Base-by-base conservation (phyloP, 1,284 basidiomycete genomes). In the Singerocomus inundabilis region DNA sequence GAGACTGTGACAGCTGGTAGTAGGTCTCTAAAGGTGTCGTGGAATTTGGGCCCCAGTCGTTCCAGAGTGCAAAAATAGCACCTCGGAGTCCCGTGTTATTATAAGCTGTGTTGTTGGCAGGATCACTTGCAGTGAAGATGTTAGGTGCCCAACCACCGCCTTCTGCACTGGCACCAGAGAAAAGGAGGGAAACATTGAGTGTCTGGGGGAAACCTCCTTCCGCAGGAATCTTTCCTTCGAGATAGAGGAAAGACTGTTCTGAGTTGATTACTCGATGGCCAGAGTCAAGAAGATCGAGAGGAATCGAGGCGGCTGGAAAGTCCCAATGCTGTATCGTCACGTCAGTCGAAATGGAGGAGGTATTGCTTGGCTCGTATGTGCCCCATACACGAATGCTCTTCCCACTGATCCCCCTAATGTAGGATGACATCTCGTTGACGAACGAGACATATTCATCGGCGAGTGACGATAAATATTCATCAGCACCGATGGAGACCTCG, bases 271-370 rank as follows among this genome's bases (percentile, higher is more conserved):
- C 54, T 16, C 55, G 55, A 49, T 72, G 72, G 1, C 70, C 71
- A 16, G 60, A 51, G 9, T 63, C 24, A 25, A 73, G 57, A 28
- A 73, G 63, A 42, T 59, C 48, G 8, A 67, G 53, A n/a, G 71
- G 70, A 37, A 68, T 64, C 1, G 70, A 69, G 9, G 58, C 54
- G 9, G 53, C 57, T 2, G 70, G 69, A 48, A 70, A 71, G 46
- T 63, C 55, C 72, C 71, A 73, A 43, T 72, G 71, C 26, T 72
- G 71, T 50, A 72, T 67, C 5, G 71, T 72, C 8, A 72, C 62
- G 44, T 67, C 60, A 39, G 56, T 67, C 9, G 63, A 66, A 38
- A 72, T 59, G 33, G 61, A 57, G 15, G 60, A 51, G 0, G 52
- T 60, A 2, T 50, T 56, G 44, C 65, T 67, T 24, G 70, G 64